phyloP scores from a whole-genome alignment of 139 green algal species.

The Chlorella vulgaris region DNA sequence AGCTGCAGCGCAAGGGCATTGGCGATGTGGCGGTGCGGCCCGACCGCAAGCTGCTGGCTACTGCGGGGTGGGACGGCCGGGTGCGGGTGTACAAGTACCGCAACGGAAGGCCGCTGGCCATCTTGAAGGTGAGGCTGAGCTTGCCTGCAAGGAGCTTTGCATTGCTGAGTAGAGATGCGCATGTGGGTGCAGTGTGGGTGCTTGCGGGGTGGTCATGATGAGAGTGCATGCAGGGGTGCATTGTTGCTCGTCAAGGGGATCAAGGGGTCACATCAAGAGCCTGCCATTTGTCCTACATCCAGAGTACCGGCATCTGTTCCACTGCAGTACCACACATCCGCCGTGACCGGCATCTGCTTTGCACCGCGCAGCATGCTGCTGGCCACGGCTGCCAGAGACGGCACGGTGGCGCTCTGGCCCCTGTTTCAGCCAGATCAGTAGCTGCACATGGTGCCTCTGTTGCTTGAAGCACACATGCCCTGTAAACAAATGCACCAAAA shows the following conservation, averaged over 20 bases:
- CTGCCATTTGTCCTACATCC: too few relatives aligned
- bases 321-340: constrained; percentile 60
- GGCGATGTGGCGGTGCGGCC: constrained; percentile 49
- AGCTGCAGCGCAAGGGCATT: constrained; percentile 45
- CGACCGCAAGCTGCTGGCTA: constrained; percentile 58
- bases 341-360: constrained; percentile 51
- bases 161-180: too few relatives aligned
- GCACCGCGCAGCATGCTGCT: constrained; percentile 29
- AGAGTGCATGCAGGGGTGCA: too few relatives aligned
- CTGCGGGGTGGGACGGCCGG: constrained; percentile 65
- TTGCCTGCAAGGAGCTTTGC: neutral
- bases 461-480: neutral
- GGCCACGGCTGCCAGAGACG: constrained; percentile 56
- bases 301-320: neutral
- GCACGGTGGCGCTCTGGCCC: constrained; percentile 57
- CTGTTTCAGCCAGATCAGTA: constrained; percentile 38
- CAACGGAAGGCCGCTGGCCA: constrained; percentile 46
- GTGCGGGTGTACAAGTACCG: constrained; percentile 56
- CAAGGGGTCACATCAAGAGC: too few relatives aligned
- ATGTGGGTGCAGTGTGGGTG: too few relatives aligned
- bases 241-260: neutral
- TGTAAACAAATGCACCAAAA: too few relatives aligned
- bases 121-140: constrained; percentile 44
- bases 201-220: too few relatives aligned
- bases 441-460: neutral